Base-by-base conservation (phyloP, 148 eudicot genomes). In the Silene uniflora region DNA sequence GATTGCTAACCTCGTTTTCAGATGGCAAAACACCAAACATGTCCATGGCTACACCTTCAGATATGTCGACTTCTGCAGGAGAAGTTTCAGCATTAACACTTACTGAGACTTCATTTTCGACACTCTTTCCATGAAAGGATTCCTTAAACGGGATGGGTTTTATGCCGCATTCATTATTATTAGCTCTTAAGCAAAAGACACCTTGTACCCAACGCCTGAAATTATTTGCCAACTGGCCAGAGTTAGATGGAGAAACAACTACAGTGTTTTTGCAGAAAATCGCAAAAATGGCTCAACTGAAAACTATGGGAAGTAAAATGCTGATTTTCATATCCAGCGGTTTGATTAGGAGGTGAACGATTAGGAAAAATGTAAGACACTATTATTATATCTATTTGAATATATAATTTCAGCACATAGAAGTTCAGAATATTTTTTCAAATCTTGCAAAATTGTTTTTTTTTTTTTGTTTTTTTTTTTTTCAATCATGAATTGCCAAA, bases 171-270 rank as follows among this genome's bases (percentile, higher is more conserved):
- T 78, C 80, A 72, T 83, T 81, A 47, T 52, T 72, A 62, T 42
- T 75, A 69, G 58, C 44, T 42, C 65, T 6, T 7, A 78, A 64
- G 49, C 75, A 71, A 74, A 95, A 95, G 7, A 87, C 97, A 68
- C 97, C 96, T 89, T 95, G 98, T 78, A 95, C 84, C 97, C 98
- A 94, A 62, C 98, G 93, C 89, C 98, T 95, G 82, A 61, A 77
- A 81, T 75, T 66, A 73, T 66, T 77, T 18, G 68, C 16, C 64
- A 58, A 52, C n/a, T 2, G 27, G 72, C 47, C 49, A 24, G 23
- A 14, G 44, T 80, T 64, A 75, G 55, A 67, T n/a, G 46, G 14
- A 35, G 18, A 7, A 67, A 44, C 25, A 68, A 16, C 56, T 52
- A 3, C 56, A 52, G 56, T 52, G 56, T 52, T 47, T 47, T 47